Conservation (phyloP, 345 rosid species). For the Populus alba region DNA sequence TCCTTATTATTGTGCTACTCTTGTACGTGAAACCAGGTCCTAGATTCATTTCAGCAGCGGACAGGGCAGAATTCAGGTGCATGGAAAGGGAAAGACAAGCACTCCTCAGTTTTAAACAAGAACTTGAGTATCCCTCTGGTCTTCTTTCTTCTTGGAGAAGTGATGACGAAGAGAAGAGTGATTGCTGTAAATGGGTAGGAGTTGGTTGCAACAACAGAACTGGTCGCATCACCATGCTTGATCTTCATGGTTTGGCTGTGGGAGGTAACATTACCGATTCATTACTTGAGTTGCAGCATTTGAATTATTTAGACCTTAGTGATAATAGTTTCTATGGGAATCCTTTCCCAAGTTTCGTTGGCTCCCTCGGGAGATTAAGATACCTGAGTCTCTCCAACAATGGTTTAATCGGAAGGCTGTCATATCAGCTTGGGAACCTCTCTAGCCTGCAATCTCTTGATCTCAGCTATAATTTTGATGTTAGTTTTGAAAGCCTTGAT, state of each 20-base stretch:
- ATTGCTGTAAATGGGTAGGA: slow-evolving; percentile 23
- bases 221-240: neutral
- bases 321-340: too few relatives aligned
- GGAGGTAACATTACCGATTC: neutral
- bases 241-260: neutral
- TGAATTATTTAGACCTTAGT: slow-evolving; percentile 4
- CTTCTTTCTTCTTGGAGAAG: slow-evolving; percentile 8
- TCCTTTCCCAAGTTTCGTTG: too few relatives aligned
- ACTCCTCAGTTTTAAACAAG: slow-evolving; percentile 11
- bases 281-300: slow-evolving; percentile 1
- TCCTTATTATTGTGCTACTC: too few relatives aligned
- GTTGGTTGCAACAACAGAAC: slow-evolving; percentile 11
- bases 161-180: neutral
- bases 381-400: neutral
- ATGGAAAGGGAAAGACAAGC: slow-evolving; percentile 1
- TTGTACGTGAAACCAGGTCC: too few relatives aligned
- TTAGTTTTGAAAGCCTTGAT: neutral
- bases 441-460: slow-evolving; percentile 14
- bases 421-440: slow-evolving; percentile 7
- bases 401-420: neutral
- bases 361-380: neutral
- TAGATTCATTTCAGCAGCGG: too few relatives aligned
- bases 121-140: neutral
- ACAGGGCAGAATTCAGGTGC: neutral
- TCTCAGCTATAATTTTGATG: neutral